These are phyloP conservation scores for Fragaria vesca DNA, from an alignment of 306 rosid genomes.

Conservation along the genomic window DNA sequence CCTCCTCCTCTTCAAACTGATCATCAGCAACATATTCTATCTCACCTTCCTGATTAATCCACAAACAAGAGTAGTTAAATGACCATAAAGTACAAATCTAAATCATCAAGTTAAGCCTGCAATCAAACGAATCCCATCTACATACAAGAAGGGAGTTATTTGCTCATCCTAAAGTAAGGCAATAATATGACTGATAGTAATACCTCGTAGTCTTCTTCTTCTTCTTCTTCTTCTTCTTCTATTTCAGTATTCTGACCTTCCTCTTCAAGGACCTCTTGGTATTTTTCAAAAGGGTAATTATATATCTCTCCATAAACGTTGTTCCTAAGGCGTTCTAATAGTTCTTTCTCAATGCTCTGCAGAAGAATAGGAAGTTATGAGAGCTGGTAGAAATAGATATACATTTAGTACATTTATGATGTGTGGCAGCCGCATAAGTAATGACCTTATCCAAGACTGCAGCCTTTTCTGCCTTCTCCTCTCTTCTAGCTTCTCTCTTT, in stretches of 20 bases:
- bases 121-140: neutral
- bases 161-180: neutral
- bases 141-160: constrained; percentile 7
- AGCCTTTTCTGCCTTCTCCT: constrained; percentile 78
- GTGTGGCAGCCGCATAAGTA: constrained; percentile 16
- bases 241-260: constrained; percentile 34
- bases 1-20: constrained; percentile 70
- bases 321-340: constrained; percentile 65
- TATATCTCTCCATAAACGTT: constrained; percentile 60
- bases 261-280: constrained; percentile 47
- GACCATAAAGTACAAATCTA: neutral
- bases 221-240: constrained; percentile 34
- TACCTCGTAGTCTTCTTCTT: constrained; percentile 67
- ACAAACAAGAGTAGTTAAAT: neutral
- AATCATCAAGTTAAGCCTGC: neutral
- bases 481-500: constrained; percentile 87
- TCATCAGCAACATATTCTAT: constrained; percentile 70
- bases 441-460: constrained; percentile 70
- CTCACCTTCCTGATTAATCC: constrained; percentile 58
- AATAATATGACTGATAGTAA: neutral
- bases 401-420: constrained; percentile 5
- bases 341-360: constrained; percentile 74
- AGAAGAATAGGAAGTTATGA: constrained; percentile 27
- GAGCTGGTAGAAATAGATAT: constrained; percentile 15
- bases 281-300: constrained; percentile 55